Base-by-base conservation (phyloP, 2,329 filamentous ascomycete species). In the Didymella lethalis region DNA sequence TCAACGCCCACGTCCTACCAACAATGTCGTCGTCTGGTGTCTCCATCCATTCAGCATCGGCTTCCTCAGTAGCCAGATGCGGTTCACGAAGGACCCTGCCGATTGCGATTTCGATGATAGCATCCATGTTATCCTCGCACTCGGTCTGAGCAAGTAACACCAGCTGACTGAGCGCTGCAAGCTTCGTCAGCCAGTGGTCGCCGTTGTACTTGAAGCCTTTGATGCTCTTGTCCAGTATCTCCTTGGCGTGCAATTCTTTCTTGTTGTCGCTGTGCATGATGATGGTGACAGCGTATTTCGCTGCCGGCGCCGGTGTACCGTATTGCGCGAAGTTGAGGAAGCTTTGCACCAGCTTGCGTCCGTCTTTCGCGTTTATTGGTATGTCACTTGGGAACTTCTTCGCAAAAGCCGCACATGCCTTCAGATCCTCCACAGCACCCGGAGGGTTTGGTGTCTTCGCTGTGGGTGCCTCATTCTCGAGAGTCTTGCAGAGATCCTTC, bases 271-370 rank as follows among this genome's bases (percentile, higher is more conserved):
- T 89, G 34, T 91, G 88, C 77, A 97, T 87, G 53, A 99, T 83
- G 64, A 99, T 93, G 28, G 92, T 93, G 48, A 98, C 88, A 0
- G 95, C 95, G 79, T 98, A 93, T 77, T 99, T 99, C 23, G 94
- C 92, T 8, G 92, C 91, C 73, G 89, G 89, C 11, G 91, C 86
- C 2, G 93, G 94, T 25, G 85, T 85, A 23, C 94, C 94, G 70
- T 91, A 90, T 20, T 94, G 83, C 1, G 93, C 91, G 75, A 95
- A 98, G 67, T 86, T 89, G 61, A 90, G 87, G 75, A 99, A 84
- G 1, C 92, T 89, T 70, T 95, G 88, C 31, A 88, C 83, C 68
- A 98, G 94, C 65, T 90, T 91, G 55, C 89, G 87, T 62, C 96
- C 91, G n/a, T 76, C 73, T 41, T 75, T 76, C 12, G 68, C 62